Evolutionary conservation across 2,329 filamentous ascomycete species (phyloP), one percentile per base, ranked within the genome.

Genomic region (Fusarium buxicola): DNA sequence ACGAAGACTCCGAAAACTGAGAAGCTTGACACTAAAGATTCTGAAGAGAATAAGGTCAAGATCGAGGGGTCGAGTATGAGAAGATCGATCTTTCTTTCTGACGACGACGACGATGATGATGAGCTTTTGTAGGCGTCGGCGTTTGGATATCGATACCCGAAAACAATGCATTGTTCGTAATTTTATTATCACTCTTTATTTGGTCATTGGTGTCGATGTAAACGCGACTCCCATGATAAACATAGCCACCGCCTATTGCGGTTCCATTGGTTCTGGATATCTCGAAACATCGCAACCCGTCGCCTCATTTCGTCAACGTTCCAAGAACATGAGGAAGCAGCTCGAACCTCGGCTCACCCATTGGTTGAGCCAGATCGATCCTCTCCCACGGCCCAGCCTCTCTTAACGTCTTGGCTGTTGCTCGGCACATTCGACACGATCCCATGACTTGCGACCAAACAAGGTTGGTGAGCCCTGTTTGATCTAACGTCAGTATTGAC

Each of bases 391-490:
- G 72, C 0, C 84, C 85, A 9, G 81, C 83, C 31, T 80, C 76
- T 25, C 73, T 75, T n/a, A 87, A 70, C 18, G 71, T 79, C 53
- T 76, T 75, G 24, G 74, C 77, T 0, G 84, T 87, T 38, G 80
- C 75, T 9, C 83, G 78, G 50, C 78, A 79, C 11, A 87, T 72
- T 38, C 81, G 70, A 58, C 85, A 87, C 5, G 83, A 84, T 3
- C 83, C 83, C 34, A 86, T 69, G 38, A 81, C 71, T 24, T 75
- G 72, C 2, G 82, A 82, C 84, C 85, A 87, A 56, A 83, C 73
- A 9, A 86, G 35, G 50, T 85, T 84, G 34, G 84, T 57, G 16
- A 83, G 72, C 2, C 77, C 84, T 86, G 40, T 21, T 21, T 9
- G 11, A 25, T n/a, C 15, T n/a, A 3, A 15, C 39, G 15, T 65